Evolutionary conservation across 2,329 filamentous ascomycete genomes (phyloP), one percentile per base, ranked within the genome.

Genomic region (Chrysoporthe deuterocubensis): DNA sequence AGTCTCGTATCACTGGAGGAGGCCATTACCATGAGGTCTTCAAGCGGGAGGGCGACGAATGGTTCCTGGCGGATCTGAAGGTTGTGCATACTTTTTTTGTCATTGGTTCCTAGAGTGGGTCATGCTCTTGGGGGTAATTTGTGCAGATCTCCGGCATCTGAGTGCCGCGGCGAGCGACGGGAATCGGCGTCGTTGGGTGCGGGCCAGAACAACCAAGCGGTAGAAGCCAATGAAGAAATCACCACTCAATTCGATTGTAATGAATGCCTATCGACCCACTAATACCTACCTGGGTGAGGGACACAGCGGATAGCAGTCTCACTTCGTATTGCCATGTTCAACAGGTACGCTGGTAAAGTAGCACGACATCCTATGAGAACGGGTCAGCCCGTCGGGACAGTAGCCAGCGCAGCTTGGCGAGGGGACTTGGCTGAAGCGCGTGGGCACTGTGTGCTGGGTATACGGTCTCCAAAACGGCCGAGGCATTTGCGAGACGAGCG

Each of bases 1-100:
- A n/a, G 11, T 61, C 59, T 34, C 61, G 63, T 34, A 46, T 42
- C 11, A 66, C 60, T n/a, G 64, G 48, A 5, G 67, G 66, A 16
- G 69, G 67, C 1, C 60, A 71, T 37, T 71, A 69, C 34, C 57
- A 70, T 34, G 67, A 71, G 32, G 54, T 40, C 4, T 71, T 58
- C 62, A 66, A 59, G 62, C 62, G 21, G 57, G 56, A 62, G 32
- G 69, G 50, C 4, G 65, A 58, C 13, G 69, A 69, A 14, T 69
- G 67, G 70, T 65, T 69, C 37, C 13, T 71, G 65, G 67, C 67
- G 32, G 57, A 61, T 16, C 13, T 62, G 9, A 59, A 57, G n/a
- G 34, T 70, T 7, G 50, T 62, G 18, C 59, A 52, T 11, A 37
- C 60, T 16, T 71, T 70, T 3, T 62, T 58, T n/a, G 57, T 65